These are phyloP conservation scores for Thalassiosira hispida DNA, from an alignment of 352 stramenopile genomes.

Conservation along the genomic window DNA sequence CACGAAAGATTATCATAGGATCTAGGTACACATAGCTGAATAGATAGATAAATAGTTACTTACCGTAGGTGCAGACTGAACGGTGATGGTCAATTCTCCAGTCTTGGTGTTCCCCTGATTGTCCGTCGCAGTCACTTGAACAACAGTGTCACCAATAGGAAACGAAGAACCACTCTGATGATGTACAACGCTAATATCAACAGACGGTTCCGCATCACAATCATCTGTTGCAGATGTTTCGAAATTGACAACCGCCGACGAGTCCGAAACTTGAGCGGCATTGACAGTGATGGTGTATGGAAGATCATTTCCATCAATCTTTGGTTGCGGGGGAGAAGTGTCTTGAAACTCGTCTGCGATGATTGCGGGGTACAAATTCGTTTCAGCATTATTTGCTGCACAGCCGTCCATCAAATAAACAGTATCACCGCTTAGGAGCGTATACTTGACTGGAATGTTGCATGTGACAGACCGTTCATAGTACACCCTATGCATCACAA, in stretches of 20 bases:
- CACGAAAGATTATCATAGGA: too few relatives aligned
- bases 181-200: conserved; percentile 9
- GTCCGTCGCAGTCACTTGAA: conserved; percentile 12
- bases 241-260: background rate
- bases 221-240: conserved; percentile 8
- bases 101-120: background rate
- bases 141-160: conserved; percentile 5
- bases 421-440: conserved; percentile 16
- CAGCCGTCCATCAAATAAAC: conserved; percentile 7
- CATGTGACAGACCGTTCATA: conserved; percentile 17
- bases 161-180: background rate
- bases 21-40: too few relatives aligned
- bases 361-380: conserved; percentile 1
- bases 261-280: background rate
- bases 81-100: conserved; percentile 11
- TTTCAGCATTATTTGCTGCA: too few relatives aligned
- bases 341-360: background rate
- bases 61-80: background rate
- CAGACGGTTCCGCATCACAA: background rate
- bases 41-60: too few relatives aligned
- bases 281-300: conserved; percentile 7
- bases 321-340: background rate
- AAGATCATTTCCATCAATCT: conserved; percentile 17
- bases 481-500: conserved; percentile 7
- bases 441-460: conserved; percentile 15